Base-by-base conservation (phyloP, 2,329 filamentous ascomycete species). In the Aspergillus fructus region DNA sequence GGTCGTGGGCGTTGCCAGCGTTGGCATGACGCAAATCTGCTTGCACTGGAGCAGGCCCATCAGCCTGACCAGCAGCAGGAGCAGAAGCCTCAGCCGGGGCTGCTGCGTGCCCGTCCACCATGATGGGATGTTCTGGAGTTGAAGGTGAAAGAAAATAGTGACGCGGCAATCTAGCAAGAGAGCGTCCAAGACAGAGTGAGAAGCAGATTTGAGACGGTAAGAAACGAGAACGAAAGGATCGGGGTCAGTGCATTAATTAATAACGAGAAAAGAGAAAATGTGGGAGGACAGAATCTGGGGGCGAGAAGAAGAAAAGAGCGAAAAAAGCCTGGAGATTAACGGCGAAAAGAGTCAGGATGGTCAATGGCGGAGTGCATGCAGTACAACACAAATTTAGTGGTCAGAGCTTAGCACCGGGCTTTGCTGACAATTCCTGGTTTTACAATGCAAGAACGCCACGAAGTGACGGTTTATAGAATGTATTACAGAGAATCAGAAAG, bases 41-140 rank as follows among this genome's bases (percentile, higher is more conserved):
- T 33, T 61, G 62, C 7, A 67, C 62, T 27, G 66, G 66, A 47
- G 62, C 61, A 37, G 62, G 42, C 8, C 57, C 55, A 23, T 67
- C 65, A 53, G 56, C 49, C 5, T 51, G 45, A 37, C 53, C 50
- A 49, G 58, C 42, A 49, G 56, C 57, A 40, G 59, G 59, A 19
- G 49, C 57, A 30, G 42, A 45, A 21, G 42, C 45, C 27, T 53
- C 47, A 15, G 55, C 49, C 19, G 55, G 37, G 13, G 62, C 55
- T 52, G 51, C 43, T 50, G 59, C 21, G 47, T 58, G 45, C 11
- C 50, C 49, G 50, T 54, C 46, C 34, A 57, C 40, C 21, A 55
- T 49, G n/a, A 9, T 55, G 15, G 13, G 48, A 39, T 17, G 5
- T 41, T 43, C 34, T 9, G 17, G 33, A 49, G 33, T 43, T 19